These are phyloP conservation scores for Blastocystis sp. DNA, from an alignment of 352 stramenopile species.

Conservation along the genomic window DNA sequence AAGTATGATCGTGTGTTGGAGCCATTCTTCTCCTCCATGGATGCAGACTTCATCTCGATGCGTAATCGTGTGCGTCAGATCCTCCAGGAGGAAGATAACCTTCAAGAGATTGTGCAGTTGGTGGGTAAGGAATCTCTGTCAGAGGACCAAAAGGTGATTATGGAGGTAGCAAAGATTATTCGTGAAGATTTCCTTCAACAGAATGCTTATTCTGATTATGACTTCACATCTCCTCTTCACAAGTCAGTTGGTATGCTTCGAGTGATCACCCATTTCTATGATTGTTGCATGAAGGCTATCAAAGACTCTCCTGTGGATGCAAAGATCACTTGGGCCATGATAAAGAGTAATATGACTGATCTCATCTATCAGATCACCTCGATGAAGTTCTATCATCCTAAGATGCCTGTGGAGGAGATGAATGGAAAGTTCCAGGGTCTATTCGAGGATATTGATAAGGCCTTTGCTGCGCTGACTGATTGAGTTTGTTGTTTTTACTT, in stretches of 20 bases:
- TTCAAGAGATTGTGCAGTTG: constrained; percentile 98
- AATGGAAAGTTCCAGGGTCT: neutral
- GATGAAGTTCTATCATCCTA: constrained; percentile 15
- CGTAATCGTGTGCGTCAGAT: constrained; percentile 85
- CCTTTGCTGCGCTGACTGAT: neutral
- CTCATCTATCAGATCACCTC: constrained; percentile 29
- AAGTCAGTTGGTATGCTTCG: constrained; percentile 85
- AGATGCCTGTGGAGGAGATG: neutral
- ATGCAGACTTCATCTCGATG: constrained; percentile 89
- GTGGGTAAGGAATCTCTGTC: constrained; percentile 72
- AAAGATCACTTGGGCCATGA: constrained; percentile 91
- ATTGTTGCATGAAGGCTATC: constrained; percentile 94
- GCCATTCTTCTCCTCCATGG: constrained; percentile 94
- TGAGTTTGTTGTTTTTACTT: neutral
- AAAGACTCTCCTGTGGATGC: constrained; percentile 84
- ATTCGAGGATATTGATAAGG: neutral
- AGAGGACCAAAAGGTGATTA: constrained; percentile 97
- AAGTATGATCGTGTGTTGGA: constrained; percentile 99
- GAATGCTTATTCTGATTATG: constrained; percentile 98
- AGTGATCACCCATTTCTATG: constrained; percentile 95
- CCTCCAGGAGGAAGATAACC: constrained; percentile 72
- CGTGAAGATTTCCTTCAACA: constrained; percentile 98
- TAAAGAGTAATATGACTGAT: constrained; percentile 89
- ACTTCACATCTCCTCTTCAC: constrained; percentile 93
- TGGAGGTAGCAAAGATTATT: constrained; percentile 98